Base-by-base conservation (phyloP, 2,329 filamentous ascomycete species). In the Myriangium duriaei region DNA sequence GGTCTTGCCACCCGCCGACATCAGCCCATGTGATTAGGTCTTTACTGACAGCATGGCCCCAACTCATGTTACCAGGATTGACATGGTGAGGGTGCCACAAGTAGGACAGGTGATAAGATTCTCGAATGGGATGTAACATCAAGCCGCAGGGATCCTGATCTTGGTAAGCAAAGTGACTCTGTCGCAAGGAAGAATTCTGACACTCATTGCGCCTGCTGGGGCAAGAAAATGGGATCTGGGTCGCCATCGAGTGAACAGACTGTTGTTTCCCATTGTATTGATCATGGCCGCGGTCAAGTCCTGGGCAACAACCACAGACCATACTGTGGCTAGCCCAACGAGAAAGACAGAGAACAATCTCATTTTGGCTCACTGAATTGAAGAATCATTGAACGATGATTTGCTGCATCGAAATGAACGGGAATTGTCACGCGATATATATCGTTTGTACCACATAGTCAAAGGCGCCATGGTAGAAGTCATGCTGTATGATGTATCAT, bases 21-120 rank as follows among this genome's bases (percentile, higher is more conserved):
- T 65, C 63, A 4, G 52, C 57, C 58, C 61, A 65, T 16, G 61
- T 61, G 18, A 68, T 55, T 34, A 68, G 50, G 40, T 70, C 65
- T 34, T 62, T 59, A 39, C 65, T 71, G 2, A 61, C 68, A 4
- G 68, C 68, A 45, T 72, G 65, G 2, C 69, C 71, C 66, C 63
- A 68, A 12, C 55, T 59, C 24, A 65, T 65, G 42, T 65, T 65
- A 45, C 63, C 63, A 61, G 62, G 65, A 42, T 61, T 62, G 46
- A 65, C 56, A 41, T 66, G 62, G 34, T 65, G 51, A 1, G 62
- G 62, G 45, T 66, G 59, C 55, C 60, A 71, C 49, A 73, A 68
- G 48, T 68, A 73, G 47, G 65, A 67, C 5, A 72, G 46, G 44
- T 73, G 69, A 42, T 72, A 74, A 2, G 52, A 51, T 19, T 64